phyloP scores from a whole-genome alignment of 1,284 basidiomycete species.

The Ustanciosporium gigantosporum region DNA sequence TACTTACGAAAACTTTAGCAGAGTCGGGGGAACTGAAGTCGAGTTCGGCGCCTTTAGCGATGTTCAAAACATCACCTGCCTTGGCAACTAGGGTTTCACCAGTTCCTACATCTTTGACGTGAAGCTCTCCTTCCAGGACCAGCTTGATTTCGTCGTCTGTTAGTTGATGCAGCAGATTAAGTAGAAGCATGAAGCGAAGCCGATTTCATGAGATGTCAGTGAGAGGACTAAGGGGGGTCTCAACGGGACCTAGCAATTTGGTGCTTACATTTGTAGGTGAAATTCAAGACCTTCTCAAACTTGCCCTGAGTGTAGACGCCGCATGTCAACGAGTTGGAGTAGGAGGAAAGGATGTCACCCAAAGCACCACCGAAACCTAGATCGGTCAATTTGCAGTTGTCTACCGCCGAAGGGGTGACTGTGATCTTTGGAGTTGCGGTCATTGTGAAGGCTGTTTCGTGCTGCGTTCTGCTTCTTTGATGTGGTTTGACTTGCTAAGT shows the following conservation, averaged over 20 bases:
- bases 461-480: too few relatives aligned
- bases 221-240: too few relatives aligned
- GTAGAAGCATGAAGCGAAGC: too few relatives aligned
- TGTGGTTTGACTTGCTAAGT: too few relatives aligned
- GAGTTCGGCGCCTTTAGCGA: constrained; percentile 16
- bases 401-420: background rate
- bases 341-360: constrained; percentile 11
- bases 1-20: constrained; percentile 9
- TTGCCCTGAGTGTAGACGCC: constrained; percentile 14
- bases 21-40: constrained; percentile 10
- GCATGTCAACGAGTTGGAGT: constrained; percentile 2
- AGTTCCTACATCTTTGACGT: constrained; percentile 13
- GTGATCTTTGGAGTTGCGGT: constrained; percentile 1
- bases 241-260: too few relatives aligned
- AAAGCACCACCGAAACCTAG: constrained; percentile 13
- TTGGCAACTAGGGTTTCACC: constrained; percentile 8
- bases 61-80: constrained; percentile 15
- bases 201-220: too few relatives aligned
- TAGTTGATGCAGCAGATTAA: too few relatives aligned
- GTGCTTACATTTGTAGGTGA: background rate
- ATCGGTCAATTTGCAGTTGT: constrained; percentile 7
- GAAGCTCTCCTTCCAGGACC: constrained; percentile 20
- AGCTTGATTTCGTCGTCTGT: constrained; percentile 23
- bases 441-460: constrained; percentile 1
- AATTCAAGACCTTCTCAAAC: constrained; percentile 7